A percentile compares a stretch with the other conserved stretches of the same genome.
These are phyloP conservation scores for Nothophaeocryptopus gaeumannii DNA, from an alignment of 2,329 filamentous ascomycete genomes.

Conservation along the genomic window DNA sequence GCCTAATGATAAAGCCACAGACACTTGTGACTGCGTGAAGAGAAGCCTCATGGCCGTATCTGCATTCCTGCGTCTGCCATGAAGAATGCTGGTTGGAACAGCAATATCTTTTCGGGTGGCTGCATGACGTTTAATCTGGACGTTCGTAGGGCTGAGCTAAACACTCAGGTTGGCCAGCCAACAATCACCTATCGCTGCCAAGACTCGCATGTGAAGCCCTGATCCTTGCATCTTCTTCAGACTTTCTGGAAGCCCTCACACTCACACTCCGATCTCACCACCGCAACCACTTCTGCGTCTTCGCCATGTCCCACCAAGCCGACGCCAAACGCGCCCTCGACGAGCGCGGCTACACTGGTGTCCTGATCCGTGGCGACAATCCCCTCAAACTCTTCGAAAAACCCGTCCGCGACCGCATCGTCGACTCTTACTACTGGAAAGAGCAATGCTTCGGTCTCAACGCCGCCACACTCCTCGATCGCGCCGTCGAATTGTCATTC, in stretches of 20 bases:
- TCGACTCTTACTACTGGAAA: slow-evolving; percentile 96
- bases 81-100: slow-evolving; percentile 11
- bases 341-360: slow-evolving; percentile 76
- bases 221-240: not conserved
- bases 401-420: slow-evolving; percentile 89
- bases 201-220: slow-evolving; percentile 1
- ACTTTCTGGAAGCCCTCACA: not conserved
- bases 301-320: slow-evolving; percentile 62
- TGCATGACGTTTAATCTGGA: slow-evolving; percentile 5
- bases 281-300: too few relatives aligned
- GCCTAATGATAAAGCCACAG: slow-evolving; percentile 61
- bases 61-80: slow-evolving; percentile 13
- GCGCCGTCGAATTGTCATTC: slow-evolving; percentile 78
- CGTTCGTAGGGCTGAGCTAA: not conserved
- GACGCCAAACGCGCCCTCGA: slow-evolving; percentile 78
- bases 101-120: slow-evolving; percentile 7
- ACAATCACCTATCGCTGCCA: slow-evolving; percentile 7
- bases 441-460: slow-evolving; percentile 98
- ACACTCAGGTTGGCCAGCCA: not conserved
- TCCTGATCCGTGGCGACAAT: slow-evolving; percentile 84
- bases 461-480: slow-evolving; percentile 74
- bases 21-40: slow-evolving; percentile 65
- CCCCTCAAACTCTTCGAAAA: slow-evolving; percentile 96
- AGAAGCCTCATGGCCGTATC: slow-evolving; percentile 17
- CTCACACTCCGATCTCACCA: too few relatives aligned